phyloP scores from a whole-genome alignment of 192 early-diverging fungal genomes.

The Mortierella antarctica region DNA sequence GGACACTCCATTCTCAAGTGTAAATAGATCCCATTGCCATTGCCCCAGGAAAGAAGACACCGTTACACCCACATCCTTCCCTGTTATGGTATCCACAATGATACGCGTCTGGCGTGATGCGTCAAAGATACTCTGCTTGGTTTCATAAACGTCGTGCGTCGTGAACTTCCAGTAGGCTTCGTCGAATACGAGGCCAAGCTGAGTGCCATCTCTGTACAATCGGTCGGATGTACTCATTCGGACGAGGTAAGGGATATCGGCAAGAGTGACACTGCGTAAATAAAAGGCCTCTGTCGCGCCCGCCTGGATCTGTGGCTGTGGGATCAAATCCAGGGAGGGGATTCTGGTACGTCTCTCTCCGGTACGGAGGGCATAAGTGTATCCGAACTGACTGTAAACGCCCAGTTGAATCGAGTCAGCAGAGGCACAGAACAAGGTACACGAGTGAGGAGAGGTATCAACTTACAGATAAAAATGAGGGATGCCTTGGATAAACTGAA shows the following conservation, averaged over 20 bases:
- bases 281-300: constrained; percentile 5
- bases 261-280: background rate
- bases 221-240: constrained; percentile 4
- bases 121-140: background rate
- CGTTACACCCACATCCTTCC: constrained; percentile 6
- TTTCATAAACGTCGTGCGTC: background rate
- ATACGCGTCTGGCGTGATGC: background rate
- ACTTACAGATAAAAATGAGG: constrained; percentile 17
- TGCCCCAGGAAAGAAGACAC: background rate
- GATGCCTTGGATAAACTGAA: constrained; percentile 18
- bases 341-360: background rate
- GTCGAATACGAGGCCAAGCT: background rate
- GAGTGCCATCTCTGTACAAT: background rate
- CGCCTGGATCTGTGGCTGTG: too few species aligned
- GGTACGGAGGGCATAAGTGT: too few species aligned
- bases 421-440: too few species aligned
- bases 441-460: too few species aligned
- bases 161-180: constrained; percentile 11
- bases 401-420: too few species aligned
- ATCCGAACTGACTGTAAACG: too few species aligned
- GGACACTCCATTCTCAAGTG: background rate
- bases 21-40: background rate
- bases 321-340: too few species aligned
- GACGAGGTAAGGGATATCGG: constrained; percentile 13
- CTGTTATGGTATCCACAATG: constrained; percentile 10